Conservation (phyloP, 805 yeast genomes). For the Candida chilensis region DNA sequence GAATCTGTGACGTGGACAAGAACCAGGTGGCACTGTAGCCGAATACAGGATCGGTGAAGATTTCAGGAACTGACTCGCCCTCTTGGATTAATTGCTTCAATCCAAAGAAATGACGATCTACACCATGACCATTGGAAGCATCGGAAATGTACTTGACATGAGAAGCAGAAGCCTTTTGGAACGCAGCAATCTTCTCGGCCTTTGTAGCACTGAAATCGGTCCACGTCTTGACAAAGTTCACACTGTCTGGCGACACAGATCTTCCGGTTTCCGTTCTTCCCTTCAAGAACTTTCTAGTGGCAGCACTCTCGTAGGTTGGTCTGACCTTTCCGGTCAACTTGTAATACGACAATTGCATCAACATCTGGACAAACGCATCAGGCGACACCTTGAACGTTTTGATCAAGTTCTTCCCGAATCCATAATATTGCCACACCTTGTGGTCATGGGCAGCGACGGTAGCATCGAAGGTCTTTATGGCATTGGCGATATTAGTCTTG, state of each 20-base stretch:
- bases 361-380: slow-evolving; percentile 86
- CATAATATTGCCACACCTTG: slow-evolving; percentile 70
- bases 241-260: slow-evolving; percentile 65
- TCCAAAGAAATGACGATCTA: slow-evolving; percentile 91
- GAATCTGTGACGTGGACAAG: slow-evolving; percentile 81
- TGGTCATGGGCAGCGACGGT: slow-evolving; percentile 61
- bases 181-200: slow-evolving; percentile 53
- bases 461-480: slow-evolving; percentile 44
- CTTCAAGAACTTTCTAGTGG: slow-evolving; percentile 78
- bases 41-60: slow-evolving; percentile 71
- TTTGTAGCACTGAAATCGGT: slow-evolving; percentile 38
- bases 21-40: slow-evolving; percentile 78
- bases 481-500: slow-evolving; percentile 41
- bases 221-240: slow-evolving; percentile 69
- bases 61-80: slow-evolving; percentile 52
- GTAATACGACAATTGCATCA: slow-evolving; percentile 85
- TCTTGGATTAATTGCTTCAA: slow-evolving; percentile 59
- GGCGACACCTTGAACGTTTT: slow-evolving; percentile 84
- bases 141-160: slow-evolving; percentile 67
- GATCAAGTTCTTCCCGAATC: slow-evolving; percentile 80
- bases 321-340: slow-evolving; percentile 70
- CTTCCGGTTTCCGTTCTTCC: slow-evolving; percentile 96
- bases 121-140: slow-evolving; percentile 83
- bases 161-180: slow-evolving; percentile 62
- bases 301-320: slow-evolving; percentile 95